Conservation (phyloP, 2,329 filamentous ascomycete genomes). For the Epichloe bromicola region DNA sequence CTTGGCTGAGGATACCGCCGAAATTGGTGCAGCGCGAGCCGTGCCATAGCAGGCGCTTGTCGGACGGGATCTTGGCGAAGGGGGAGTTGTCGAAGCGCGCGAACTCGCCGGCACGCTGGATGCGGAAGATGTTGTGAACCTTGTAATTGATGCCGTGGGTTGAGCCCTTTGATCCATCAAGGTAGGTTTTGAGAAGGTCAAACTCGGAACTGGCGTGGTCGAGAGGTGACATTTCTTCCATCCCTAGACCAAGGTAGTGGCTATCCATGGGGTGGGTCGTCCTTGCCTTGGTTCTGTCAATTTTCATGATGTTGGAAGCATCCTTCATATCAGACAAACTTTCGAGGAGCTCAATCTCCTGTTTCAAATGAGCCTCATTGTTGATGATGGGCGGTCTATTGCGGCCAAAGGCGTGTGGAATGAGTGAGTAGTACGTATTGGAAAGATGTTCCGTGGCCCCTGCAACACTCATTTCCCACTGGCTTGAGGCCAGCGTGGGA, state of each 20-base stretch:
- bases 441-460: slow-evolving; percentile 50
- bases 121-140: slow-evolving; percentile 68
- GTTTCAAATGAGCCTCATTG: slow-evolving; percentile 46
- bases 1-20: slow-evolving; percentile 76
- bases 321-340: slow-evolving; percentile 78
- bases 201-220: slow-evolving; percentile 49
- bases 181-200: slow-evolving; percentile 49
- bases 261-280: slow-evolving; percentile 54
- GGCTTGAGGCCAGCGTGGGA: slow-evolving; percentile 28
- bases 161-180: slow-evolving; percentile 49
- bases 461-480: slow-evolving; percentile 25
- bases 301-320: slow-evolving; percentile 64
- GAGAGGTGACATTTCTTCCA: slow-evolving; percentile 66
- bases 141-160: slow-evolving; percentile 51
- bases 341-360: slow-evolving; percentile 68
- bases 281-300: slow-evolving; percentile 34
- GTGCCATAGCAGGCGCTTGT: slow-evolving; percentile 76
- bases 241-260: slow-evolving; percentile 56
- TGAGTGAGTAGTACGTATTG: slow-evolving; percentile 67
- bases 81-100: slow-evolving; percentile 50
- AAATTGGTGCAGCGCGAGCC: slow-evolving; percentile 75
- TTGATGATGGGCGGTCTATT: slow-evolving; percentile 57
- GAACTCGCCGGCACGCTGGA: slow-evolving; percentile 61
- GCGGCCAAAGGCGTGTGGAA: slow-evolving; percentile 71
- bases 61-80: slow-evolving; percentile 40